Evolutionary conservation across 2,329 filamentous ascomycete genomes (phyloP).

Genomic region (Penicillium italicum): DNA sequence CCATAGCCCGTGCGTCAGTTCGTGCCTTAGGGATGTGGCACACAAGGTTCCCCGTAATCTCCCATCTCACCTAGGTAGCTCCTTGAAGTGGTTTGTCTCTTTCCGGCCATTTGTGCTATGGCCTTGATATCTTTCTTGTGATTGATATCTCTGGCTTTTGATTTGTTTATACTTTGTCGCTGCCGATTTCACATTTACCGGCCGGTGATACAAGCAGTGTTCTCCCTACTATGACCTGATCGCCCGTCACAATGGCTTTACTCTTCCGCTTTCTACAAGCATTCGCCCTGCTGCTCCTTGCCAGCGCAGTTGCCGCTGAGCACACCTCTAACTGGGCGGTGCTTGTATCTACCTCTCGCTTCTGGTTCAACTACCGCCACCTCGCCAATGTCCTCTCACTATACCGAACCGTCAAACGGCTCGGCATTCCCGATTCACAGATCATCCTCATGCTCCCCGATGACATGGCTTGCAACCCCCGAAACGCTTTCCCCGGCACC

Average conservation of each 20-base stretch:
- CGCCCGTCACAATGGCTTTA: constrained; percentile 26
- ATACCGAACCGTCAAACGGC: constrained; percentile 95
- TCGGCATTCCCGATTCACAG: constrained; percentile 96
- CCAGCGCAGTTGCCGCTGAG: constrained; percentile 27
- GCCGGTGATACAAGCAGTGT: constrained; percentile 3
- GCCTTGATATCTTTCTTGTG: neutral
- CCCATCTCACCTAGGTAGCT: neutral
- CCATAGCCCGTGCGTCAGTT: neutral
- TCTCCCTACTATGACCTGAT: constrained; percentile 15
- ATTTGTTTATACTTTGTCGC: neutral
- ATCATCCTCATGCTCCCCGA: constrained; percentile 99
- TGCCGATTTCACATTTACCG: neutral
- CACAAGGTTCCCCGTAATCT: neutral
- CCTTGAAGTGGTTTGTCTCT: neutral
- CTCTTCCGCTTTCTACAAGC: constrained; percentile 25
- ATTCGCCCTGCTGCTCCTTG: constrained; percentile 26
- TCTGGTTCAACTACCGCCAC: constrained; percentile 99
- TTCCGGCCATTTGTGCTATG: neutral
- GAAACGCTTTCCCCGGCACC: constrained; percentile 94
- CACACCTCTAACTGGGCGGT: constrained; percentile 99
- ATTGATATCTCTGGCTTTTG: neutral
- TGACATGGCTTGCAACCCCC: constrained; percentile 98
- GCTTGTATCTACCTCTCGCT: constrained; percentile 94
- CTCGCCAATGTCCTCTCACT: constrained; percentile 96
- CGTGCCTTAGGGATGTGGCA: neutral